phyloP scores from a whole-genome alignment of 78 protist genomes.

The Dictyostelium discoideum region DNA sequence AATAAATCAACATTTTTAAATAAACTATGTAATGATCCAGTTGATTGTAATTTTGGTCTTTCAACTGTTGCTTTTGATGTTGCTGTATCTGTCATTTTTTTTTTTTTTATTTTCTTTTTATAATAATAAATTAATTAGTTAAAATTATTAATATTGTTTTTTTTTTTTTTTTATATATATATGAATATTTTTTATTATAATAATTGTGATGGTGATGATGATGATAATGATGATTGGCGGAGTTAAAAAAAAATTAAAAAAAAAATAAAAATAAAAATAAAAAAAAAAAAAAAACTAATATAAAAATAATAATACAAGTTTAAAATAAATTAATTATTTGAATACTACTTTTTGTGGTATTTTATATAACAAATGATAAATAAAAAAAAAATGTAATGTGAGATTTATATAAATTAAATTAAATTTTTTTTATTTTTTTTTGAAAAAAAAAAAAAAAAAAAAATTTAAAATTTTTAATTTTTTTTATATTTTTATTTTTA shows the following conservation, averaged over 20 bases:
- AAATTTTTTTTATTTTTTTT: no score
- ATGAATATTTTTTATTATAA: background rate
- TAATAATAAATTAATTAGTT: background rate
- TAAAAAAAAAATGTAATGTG: background rate
- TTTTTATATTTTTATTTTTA: no score
- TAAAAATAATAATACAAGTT: background rate
- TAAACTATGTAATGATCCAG: background rate
- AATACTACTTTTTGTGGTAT: background rate
- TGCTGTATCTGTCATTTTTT: constrained; percentile 10
- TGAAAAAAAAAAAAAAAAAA: no score
- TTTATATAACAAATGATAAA: background rate
- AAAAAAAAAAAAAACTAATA: background rate
- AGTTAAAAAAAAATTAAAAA: background rate
- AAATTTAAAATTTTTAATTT: no score
- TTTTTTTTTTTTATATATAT: no score
- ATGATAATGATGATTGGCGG: no score
- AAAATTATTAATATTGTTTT: background rate
- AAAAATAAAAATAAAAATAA: background rate
- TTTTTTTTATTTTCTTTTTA: background rate
- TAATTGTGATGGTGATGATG: background rate
- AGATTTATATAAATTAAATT: background rate
- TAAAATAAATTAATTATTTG: background rate
- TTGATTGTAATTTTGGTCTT: background rate
- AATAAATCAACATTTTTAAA: constrained; percentile 30
- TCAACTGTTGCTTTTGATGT: background rate